phyloP scores from a whole-genome alignment of 164 flowering plant species.

The Stephania cephalantha region DNA sequence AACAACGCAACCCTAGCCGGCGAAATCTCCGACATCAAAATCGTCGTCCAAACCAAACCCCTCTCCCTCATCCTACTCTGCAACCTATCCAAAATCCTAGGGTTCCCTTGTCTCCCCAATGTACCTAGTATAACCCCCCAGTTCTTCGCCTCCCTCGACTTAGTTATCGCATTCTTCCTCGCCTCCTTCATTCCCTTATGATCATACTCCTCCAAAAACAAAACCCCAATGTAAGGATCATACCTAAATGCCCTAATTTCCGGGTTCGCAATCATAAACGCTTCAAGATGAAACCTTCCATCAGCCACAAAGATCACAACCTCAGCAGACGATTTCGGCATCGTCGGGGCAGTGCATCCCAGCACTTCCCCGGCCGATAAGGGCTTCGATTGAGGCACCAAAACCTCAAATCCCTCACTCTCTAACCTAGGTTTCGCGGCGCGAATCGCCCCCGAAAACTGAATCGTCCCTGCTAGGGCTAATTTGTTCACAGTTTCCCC shows the following conservation, averaged over 20 bases:
- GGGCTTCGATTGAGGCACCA: slow-evolving; percentile 82
- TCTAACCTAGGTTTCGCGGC: slow-evolving; percentile 64
- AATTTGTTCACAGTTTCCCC: slow-evolving; percentile 17
- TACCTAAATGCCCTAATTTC: slow-evolving; percentile 63
- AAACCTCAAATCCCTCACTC: slow-evolving; percentile 48
- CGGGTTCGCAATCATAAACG: slow-evolving; percentile 96
- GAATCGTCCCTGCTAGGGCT: slow-evolving; percentile 86
- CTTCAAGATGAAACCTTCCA: slow-evolving; percentile 94
- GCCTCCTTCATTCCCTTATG: slow-evolving; percentile 76
- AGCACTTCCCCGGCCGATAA: slow-evolving; percentile 87
- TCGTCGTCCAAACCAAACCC: slow-evolving; percentile 50
- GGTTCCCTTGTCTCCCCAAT: slow-evolving; percentile 93
- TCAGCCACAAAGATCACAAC: slow-evolving; percentile 80
- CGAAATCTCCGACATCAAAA: slow-evolving; percentile 85
- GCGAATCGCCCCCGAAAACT: slow-evolving; percentile 72
- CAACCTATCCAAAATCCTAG: slow-evolving; percentile 64
- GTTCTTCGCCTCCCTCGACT: slow-evolving; percentile 46
- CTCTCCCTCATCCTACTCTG: slow-evolving; percentile 64
- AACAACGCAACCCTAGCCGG: slow-evolving; percentile 67
- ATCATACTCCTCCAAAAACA: slow-evolving; percentile 93
- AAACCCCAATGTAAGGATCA: slow-evolving; percentile 77
- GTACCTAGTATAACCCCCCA: slow-evolving; percentile 96
- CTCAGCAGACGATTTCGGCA: slow-evolving; percentile 25
- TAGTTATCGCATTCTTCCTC: slow-evolving; percentile 59
- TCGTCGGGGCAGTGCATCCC: slow-evolving; percentile 84